A percentile compares a stretch with the other conserved stretches of the same genome.
These are phyloP conservation scores for Candida chilensis DNA, from an alignment of 805 yeast genomes.

Conservation along the genomic window DNA sequence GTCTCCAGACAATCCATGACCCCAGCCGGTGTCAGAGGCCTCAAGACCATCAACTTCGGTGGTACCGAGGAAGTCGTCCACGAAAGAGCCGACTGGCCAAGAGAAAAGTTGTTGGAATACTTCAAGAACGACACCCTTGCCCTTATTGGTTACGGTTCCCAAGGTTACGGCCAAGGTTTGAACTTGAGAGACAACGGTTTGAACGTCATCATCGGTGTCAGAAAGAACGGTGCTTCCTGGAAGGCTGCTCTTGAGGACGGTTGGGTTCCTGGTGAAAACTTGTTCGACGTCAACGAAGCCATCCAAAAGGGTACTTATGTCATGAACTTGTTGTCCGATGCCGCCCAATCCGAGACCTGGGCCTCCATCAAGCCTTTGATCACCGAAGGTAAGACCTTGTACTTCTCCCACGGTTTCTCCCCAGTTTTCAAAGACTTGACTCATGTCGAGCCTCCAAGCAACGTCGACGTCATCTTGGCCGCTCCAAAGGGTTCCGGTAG, in stretches of 20 bases:
- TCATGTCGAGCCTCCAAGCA: conserved; percentile 89
- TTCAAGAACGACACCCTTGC: conserved; percentile 98
- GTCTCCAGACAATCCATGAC: conserved; percentile 24
- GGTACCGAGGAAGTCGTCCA: conserved; percentile 93
- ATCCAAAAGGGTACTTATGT: conserved; percentile 84
- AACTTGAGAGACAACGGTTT: conserved; percentile 99
- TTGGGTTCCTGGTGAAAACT: conserved; percentile 99
- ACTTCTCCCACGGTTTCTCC: conserved; percentile 99
- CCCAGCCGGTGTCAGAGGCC: conserved; percentile 71
- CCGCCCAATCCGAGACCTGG: conserved; percentile 99
- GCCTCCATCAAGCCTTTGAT: conserved; percentile 73
- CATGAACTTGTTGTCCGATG: conserved; percentile 98
- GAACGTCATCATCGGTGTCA: conserved; percentile 95
- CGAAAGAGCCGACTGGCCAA: conserved; percentile 99
- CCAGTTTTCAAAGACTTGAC: conserved; percentile 98
- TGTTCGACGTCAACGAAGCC: conserved; percentile 93
- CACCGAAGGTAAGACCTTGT: conserved; percentile 95
- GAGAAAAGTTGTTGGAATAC: conserved; percentile 89
- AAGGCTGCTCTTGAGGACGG: conserved; percentile 99
- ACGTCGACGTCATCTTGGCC: conserved; percentile 94
- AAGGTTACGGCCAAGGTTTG: conserved; percentile 99
- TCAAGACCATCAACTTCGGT: conserved; percentile 94
- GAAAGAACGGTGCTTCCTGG: conserved; percentile 99
- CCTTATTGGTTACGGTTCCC: conserved; percentile 98
- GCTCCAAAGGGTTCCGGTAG: conserved; percentile 99